These are phyloP conservation scores for Boletus rubropictus DNA, from an alignment of 768 basidiomycete genomes.

Conservation along the genomic window DNA sequence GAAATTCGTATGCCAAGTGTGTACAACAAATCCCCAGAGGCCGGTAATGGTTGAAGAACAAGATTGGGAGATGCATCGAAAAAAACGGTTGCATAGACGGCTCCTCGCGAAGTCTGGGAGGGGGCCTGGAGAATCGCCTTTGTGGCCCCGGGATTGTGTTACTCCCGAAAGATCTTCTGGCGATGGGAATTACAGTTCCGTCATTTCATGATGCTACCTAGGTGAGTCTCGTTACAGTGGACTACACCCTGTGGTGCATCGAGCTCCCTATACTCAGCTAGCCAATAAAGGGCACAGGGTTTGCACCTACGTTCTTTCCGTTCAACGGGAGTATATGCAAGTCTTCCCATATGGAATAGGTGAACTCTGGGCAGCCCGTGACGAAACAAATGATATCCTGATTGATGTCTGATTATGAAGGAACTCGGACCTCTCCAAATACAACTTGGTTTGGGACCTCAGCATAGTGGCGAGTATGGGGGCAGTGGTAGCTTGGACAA, in stretches of 20 bases:
- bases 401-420: conserved; percentile 6
- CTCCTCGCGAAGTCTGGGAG: conserved; percentile 32
- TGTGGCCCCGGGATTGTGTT: neutral
- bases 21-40: conserved; percentile 49
- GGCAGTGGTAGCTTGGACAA: conserved; percentile 15
- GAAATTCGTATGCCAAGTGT: conserved; percentile 55
- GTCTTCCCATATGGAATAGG: neutral
- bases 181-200: neutral
- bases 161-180: conserved; percentile 3
- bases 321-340: neutral
- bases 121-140: neutral
- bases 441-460: neutral
- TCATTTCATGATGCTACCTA: conserved; percentile 6
- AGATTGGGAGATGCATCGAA: conserved; percentile 52
- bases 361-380: neutral
- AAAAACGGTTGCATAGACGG: conserved; percentile 52
- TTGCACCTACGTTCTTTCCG: neutral
- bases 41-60: conserved; percentile 61
- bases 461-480: neutral
- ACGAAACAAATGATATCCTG: conserved; percentile 9
- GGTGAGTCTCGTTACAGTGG: conserved; percentile 6
- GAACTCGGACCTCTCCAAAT: neutral
- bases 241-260: neutral
- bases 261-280: neutral
- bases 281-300: conserved; percentile 1